Conservation (phyloP, 495 filamentous ascomycete species). For the Pyrenula aspistea region DNA sequence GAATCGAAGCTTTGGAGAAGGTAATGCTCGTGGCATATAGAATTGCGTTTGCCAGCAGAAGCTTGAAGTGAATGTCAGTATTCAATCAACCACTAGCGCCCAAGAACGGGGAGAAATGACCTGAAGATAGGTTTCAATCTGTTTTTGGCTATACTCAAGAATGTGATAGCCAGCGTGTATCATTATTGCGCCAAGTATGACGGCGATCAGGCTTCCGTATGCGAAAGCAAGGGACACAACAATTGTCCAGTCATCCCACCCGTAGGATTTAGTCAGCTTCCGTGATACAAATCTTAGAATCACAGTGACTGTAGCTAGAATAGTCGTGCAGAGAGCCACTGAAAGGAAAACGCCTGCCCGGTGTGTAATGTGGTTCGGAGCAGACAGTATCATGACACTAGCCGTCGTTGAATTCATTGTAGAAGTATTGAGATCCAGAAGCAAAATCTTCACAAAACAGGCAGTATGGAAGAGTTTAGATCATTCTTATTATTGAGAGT, state of each 20-base stretch:
- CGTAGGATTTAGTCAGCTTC: neutral
- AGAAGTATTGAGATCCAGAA: no score
- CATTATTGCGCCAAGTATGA: neutral
- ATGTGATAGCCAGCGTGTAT: neutral
- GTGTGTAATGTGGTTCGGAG: no score
- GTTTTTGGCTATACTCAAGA: neutral
- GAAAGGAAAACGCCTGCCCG: no score
- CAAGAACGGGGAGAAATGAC: neutral
- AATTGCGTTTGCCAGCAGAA: slow-evolving; percentile 5
- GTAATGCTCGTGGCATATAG: slow-evolving; percentile 1
- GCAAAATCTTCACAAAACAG: no score
- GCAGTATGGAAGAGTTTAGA: no score
- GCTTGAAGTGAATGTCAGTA: slow-evolving; percentile 10
- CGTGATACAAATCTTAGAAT: neutral
- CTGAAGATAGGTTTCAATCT: neutral
- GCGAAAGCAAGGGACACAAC: neutral
- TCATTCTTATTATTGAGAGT: no score
- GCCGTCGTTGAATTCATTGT: no score
- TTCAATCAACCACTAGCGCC: neutral
- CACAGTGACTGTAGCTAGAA: neutral
- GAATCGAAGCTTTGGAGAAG: slow-evolving; percentile 2
- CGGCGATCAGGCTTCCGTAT: neutral
- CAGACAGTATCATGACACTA: no score
- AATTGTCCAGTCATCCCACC: neutral
- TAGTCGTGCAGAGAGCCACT: no score